Conservation (phyloP, 306 rosid genomes). For the Fagus sylvatica region DNA sequence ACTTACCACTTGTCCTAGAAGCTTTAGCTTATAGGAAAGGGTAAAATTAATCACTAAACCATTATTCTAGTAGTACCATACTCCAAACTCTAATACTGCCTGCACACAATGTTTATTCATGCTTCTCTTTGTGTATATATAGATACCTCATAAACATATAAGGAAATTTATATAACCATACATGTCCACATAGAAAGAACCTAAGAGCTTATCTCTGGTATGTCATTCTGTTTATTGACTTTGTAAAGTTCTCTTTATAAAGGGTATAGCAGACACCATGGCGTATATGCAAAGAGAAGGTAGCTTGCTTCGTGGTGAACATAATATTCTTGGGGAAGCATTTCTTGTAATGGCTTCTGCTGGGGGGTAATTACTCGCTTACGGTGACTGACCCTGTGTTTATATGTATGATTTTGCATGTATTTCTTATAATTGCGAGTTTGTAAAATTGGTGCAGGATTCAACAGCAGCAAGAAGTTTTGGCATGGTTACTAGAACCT, state of each 20-base stretch:
- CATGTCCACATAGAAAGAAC: not conserved
- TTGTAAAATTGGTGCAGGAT: slow-evolving; percentile 54
- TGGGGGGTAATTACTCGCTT: slow-evolving; percentile 71
- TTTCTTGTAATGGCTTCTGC: slow-evolving; percentile 96
- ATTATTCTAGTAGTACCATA: not conserved
- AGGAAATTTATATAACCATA: not conserved
- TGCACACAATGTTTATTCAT: not conserved
- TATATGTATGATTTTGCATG: slow-evolving; percentile 7
- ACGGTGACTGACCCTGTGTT: slow-evolving; percentile 9
- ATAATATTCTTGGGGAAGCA: slow-evolving; percentile 97
- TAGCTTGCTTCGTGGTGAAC: slow-evolving; percentile 84
- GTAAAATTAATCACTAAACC: too few relatives aligned
- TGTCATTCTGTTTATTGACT: slow-evolving; percentile 29
- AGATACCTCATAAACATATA: not conserved
- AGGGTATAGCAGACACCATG: slow-evolving; percentile 96
- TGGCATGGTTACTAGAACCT: slow-evolving; percentile 91
- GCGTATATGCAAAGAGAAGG: slow-evolving; percentile 86
- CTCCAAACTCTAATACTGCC: not conserved
- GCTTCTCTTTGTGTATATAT: not conserved
- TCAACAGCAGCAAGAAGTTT: slow-evolving; percentile 97
- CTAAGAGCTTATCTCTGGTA: not conserved
- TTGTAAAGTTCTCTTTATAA: slow-evolving; percentile 33
- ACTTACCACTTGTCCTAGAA: too few relatives aligned
- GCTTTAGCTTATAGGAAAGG: too few relatives aligned
- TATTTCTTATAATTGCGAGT: slow-evolving; percentile 19